These are phyloP conservation scores for Diplosphaera chodatii DNA, from an alignment of 139 green algal species.

Conservation along the genomic window DNA sequence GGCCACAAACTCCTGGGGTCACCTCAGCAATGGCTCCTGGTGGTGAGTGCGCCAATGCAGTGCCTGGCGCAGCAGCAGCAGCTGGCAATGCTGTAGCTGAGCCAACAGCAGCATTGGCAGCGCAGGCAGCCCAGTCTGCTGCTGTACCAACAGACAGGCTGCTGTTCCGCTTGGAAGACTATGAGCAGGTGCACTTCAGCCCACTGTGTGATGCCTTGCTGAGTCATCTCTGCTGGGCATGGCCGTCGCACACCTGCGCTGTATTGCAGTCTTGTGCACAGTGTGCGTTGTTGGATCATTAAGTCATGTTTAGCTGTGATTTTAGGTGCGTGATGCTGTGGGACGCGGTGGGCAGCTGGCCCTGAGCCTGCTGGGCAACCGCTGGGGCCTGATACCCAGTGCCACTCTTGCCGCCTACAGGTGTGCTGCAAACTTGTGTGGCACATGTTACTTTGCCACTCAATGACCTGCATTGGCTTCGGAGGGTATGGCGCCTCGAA, in stretches of 20 bases:
- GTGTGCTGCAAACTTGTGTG: neutral
- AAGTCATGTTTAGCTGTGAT: neutral
- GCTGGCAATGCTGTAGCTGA: no score
- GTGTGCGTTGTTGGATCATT: no score
- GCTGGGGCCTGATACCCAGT: constrained; percentile 14
- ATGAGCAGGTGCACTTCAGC: constrained; percentile 23
- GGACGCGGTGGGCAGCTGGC: neutral
- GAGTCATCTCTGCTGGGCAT: neutral
- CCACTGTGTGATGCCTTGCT: no score
- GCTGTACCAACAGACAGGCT: constrained; percentile 2
- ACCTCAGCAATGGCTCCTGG: no score
- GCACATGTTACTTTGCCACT: no score
- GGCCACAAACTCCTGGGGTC: neutral
- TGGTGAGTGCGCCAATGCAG: neutral
- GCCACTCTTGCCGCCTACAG: constrained; percentile 21
- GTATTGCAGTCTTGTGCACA: no score
- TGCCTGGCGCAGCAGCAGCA: no score
- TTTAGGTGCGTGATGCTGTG: neutral
- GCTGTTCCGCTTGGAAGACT: constrained; percentile 24
- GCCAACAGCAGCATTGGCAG: neutral
- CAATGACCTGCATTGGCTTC: no score
- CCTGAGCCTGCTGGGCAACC: constrained; percentile 13
- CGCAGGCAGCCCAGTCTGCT: neutral
- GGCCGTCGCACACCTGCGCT: no score
- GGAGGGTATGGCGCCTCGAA: no score